A percentile compares a stretch with the other conserved stretches of the same genome.
These are phyloP conservation scores for Pichia sp. DNA, from an alignment of 1,139 yeast genomes.

Conservation along the genomic window DNA sequence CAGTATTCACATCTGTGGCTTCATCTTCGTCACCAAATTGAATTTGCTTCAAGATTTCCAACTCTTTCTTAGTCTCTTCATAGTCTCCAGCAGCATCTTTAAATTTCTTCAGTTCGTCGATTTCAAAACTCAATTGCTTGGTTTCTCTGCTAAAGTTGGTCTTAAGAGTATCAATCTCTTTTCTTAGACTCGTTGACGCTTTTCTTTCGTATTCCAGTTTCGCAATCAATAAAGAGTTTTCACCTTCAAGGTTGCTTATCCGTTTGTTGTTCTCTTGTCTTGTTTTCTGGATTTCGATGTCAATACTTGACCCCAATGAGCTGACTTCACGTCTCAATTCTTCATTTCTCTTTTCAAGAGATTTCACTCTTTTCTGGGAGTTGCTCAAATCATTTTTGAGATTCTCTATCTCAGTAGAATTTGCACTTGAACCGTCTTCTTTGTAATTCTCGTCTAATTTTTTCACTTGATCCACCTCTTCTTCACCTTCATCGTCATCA, in stretches of 20 bases:
- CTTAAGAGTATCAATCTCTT: slow-evolving; percentile 30
- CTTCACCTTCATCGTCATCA: slow-evolving; percentile 29
- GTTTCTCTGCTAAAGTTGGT: slow-evolving; percentile 39
- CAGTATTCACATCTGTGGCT: slow-evolving; percentile 18
- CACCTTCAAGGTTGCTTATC: slow-evolving; percentile 58
- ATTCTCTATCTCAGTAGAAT: slow-evolving; percentile 51
- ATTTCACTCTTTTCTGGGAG: slow-evolving; percentile 62
- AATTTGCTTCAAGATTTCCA: slow-evolving; percentile 65
- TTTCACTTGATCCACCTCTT: slow-evolving; percentile 4
- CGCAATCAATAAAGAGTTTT: slow-evolving; percentile 61
- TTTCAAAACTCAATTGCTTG: slow-evolving; percentile 46
- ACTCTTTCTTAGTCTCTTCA: slow-evolving; percentile 72
- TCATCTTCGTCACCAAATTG: slow-evolving; percentile 54
- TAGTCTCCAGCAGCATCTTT: slow-evolving; percentile 55
- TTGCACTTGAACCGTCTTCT: slow-evolving; percentile 13
- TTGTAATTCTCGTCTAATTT: not conserved
- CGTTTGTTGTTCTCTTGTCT: slow-evolving; percentile 36
- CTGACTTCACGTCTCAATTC: slow-evolving; percentile 65
- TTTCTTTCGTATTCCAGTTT: slow-evolving; percentile 52
- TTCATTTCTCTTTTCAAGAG: slow-evolving; percentile 75
- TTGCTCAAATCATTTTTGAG: slow-evolving; percentile 71
- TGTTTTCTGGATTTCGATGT: slow-evolving; percentile 34
- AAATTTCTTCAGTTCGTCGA: slow-evolving; percentile 44
- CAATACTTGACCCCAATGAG: slow-evolving; percentile 44
- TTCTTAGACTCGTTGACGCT: slow-evolving; percentile 33